A percentile compares a stretch with the other conserved stretches of the same genome.
These are phyloP conservation scores for Chaetomiaceae sp. DNA, from an alignment of 2,329 filamentous ascomycete species.

Conservation along the genomic window DNA sequence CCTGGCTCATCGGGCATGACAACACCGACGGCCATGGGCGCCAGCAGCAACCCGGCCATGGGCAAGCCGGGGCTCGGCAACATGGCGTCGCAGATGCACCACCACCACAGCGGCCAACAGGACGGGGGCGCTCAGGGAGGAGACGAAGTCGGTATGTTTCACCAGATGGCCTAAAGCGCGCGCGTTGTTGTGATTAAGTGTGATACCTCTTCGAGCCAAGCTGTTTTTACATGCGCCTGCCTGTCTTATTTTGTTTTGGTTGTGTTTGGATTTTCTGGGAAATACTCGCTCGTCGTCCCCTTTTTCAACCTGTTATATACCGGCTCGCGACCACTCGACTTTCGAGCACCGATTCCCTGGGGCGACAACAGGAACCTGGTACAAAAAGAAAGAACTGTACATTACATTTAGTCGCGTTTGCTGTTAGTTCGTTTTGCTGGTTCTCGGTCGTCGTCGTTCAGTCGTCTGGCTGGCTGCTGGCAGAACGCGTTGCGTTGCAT, in stretches of 20 bases:
- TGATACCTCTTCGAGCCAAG: conserved; percentile 31
- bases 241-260: conserved; percentile 27
- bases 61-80: conserved; percentile 61
- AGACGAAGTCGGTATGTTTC: conserved; percentile 97
- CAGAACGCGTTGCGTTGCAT: conserved; percentile 29
- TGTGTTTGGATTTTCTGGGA: conserved; percentile 25
- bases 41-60: conserved; percentile 52
- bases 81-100: conserved; percentile 67
- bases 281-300: conserved; percentile 27
- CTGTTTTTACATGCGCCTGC: conserved; percentile 26
- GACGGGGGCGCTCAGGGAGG: conserved; percentile 63
- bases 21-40: conserved; percentile 58
- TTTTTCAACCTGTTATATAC: conserved; percentile 31
- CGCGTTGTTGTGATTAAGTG: conserved; percentile 36
- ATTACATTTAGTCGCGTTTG: conserved; percentile 50
- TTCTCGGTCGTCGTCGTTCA: conserved; percentile 36
- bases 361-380: conserved; percentile 38
- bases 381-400: conserved; percentile 48
- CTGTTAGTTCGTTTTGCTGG: conserved; percentile 42
- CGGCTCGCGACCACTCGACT: conserved; percentile 30
- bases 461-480: conserved; percentile 31
- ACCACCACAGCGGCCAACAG: conserved; percentile 67
- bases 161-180: conserved; percentile 70
- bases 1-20: conserved; percentile 56
- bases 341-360: conserved; percentile 31